Evolutionary conservation across 192 early-diverging fungal species (phyloP), one percentile per base, ranked within the genome.

Genomic region (Bifiguratus adelaidae): DNA sequence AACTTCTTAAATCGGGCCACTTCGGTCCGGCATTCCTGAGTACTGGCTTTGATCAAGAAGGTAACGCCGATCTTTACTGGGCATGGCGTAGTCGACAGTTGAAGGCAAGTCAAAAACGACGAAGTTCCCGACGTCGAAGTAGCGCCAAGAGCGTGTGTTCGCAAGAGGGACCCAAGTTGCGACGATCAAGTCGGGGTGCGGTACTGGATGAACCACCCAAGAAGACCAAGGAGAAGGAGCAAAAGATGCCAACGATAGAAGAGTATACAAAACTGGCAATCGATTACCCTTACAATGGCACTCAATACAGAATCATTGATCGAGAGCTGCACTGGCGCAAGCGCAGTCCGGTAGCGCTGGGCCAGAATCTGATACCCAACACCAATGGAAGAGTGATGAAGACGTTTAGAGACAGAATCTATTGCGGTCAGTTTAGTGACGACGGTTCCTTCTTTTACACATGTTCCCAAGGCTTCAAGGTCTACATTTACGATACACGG

Each of bases 401-500:
- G 20, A 33, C 30, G 1, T 74, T 65, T 44, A 20, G 32, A 2
- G 44, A 52, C 6, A 41, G 58, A 2, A 66, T 67, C 11, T 81
- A 77, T 50, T 71, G 58, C 29, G 73, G 75, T 3, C 64, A 74
- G 50, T 81, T 71, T 48, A 74, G 75, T 29, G 42, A 48, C 5
- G 68, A 68, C 44, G 76, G 69, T 16, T 63, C 65, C 18, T 55
- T 80, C 3, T 77, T 78, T 53, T 78, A 74, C 40, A 44, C 63
- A 15, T 71, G 70, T 40, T 75, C 70, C 12, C 67, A 78, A 50
- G 78, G 79, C 48, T 82, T 71, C 47, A 32, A 56, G 41, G 51
- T 85, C 9, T 65, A 71, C 52, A 67, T 83, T 27, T 82, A 79
- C 48, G 68, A 73, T 44, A 65, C 78, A 7, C 51, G 63, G 4